Conservation (phyloP, 2,329 filamentous ascomycete species). For the Scytalidium sp. region DNA sequence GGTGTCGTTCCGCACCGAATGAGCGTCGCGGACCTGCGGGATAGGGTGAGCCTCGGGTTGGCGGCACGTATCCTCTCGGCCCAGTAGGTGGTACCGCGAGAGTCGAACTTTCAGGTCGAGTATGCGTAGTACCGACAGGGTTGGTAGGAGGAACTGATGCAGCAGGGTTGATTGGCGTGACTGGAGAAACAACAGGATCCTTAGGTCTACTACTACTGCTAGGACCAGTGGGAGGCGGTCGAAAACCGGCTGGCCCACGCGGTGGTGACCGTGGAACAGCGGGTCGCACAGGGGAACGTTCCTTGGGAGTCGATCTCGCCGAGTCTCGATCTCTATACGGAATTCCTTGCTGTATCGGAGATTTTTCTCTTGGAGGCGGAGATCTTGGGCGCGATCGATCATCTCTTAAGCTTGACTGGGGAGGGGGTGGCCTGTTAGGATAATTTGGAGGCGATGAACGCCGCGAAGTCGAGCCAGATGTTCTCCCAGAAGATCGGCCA, state of each 20-base stretch:
- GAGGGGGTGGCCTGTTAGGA: constrained; percentile 46
- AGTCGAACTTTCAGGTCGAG: constrained; percentile 15
- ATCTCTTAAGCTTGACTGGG: constrained; percentile 30
- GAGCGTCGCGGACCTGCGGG: constrained; percentile 25
- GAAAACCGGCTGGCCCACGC: constrained; percentile 26
- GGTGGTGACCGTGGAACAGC: constrained; percentile 26
- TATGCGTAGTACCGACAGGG: constrained; percentile 14
- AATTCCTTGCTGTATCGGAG: constrained; percentile 15
- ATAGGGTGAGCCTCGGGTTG: constrained; percentile 19
- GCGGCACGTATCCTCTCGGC: constrained; percentile 27
- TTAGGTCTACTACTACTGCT: constrained; percentile 17
- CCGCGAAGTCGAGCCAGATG: constrained; percentile 57
- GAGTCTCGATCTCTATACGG: constrained; percentile 25
- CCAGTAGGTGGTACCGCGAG: constrained; percentile 26
- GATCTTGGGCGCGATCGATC: constrained; percentile 20
- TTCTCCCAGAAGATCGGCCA: constrained; percentile 47
- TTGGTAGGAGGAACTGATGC: constrained; percentile 7
- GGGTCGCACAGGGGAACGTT: constrained; percentile 25
- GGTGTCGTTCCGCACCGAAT: constrained; percentile 22
- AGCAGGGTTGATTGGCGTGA: too few relatives aligned
- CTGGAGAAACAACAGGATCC: constrained; percentile 16
- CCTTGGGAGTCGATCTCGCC: constrained; percentile 24
- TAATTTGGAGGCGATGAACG: constrained; percentile 59
- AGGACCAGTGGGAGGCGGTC: constrained; percentile 27
- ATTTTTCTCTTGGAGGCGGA: constrained; percentile 21